Evolutionary conservation across 2,329 filamentous ascomycete genomes (phyloP).

Genomic region (Madurella mycetomatis): DNA sequence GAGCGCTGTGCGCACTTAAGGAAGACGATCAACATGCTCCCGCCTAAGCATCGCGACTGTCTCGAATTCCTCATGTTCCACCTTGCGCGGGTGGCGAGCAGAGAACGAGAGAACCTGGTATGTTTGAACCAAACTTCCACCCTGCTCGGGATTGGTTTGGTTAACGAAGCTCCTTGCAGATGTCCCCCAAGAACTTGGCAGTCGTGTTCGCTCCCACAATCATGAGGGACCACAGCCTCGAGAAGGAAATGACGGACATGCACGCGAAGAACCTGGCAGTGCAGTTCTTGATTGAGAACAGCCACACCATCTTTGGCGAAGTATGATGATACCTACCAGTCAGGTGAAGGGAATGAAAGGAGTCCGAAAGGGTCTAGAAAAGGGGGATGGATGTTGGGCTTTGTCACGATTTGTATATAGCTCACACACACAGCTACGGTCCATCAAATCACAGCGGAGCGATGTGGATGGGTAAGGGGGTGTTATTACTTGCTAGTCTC

Average conservation of each 20-base stretch:
- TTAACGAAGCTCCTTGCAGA: slow-evolving; percentile 44
- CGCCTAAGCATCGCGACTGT: slow-evolving; percentile 78
- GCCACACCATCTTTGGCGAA: slow-evolving; percentile 70
- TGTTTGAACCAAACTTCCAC: slow-evolving; percentile 28
- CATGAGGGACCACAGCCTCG: slow-evolving; percentile 84
- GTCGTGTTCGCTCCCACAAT: slow-evolving; percentile 98
- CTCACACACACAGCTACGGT: background rate
- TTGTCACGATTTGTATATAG: background rate
- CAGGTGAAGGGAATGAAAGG: background rate
- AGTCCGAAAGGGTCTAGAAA: background rate
- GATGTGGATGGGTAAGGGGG: background rate
- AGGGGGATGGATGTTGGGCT: background rate
- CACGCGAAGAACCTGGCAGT: slow-evolving; percentile 87
- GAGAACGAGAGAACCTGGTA: slow-evolving; percentile 80
- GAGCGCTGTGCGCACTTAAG: slow-evolving; percentile 69
- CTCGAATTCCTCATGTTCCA: slow-evolving; percentile 94
- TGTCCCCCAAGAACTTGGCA: slow-evolving; percentile 93
- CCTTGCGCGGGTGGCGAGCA: slow-evolving; percentile 76
- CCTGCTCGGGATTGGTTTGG: no score
- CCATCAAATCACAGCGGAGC: background rate
- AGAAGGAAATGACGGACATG: slow-evolving; percentile 95
- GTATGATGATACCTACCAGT: slow-evolving; percentile 14
- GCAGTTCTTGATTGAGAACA: slow-evolving; percentile 90
- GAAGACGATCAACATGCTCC: slow-evolving; percentile 71
- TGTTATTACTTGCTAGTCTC: no score